phyloP scores from a whole-genome alignment of 805 yeast genomes.

The Clavispora asparagi region DNA sequence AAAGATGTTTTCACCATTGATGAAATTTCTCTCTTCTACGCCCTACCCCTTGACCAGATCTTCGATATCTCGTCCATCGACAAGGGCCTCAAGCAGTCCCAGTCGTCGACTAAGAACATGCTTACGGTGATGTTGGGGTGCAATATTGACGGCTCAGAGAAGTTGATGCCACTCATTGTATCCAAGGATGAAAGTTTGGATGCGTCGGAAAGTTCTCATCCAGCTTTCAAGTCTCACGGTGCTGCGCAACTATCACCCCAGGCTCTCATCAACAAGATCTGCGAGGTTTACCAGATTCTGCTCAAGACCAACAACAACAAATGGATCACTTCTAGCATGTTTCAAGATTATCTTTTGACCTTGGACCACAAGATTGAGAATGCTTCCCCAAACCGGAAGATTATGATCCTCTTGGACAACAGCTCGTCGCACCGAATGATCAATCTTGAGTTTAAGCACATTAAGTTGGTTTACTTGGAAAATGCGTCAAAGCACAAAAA shows the following conservation, averaged over 20 bases:
- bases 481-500: constrained; percentile 35
- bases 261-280: constrained; percentile 35
- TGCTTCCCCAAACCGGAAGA: constrained; percentile 40
- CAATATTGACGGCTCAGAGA: constrained; percentile 60
- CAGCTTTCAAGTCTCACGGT: constrained; percentile 15
- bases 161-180: constrained; percentile 54
- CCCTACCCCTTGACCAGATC: constrained; percentile 56
- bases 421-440: constrained; percentile 56
- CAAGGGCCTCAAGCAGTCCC: constrained; percentile 36
- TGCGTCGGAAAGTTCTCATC: constrained; percentile 22
- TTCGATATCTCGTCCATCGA: constrained; percentile 42
- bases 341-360: constrained; percentile 56
- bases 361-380: constrained; percentile 53
- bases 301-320: constrained; percentile 58
- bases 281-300: constrained; percentile 46
- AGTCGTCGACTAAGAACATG: constrained; percentile 35
- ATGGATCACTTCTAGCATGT: constrained; percentile 59
- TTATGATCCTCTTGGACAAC: constrained; percentile 54
- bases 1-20: constrained; percentile 55
- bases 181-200: constrained; percentile 51
- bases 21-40: constrained; percentile 56
- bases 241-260: constrained; percentile 9
- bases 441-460: constrained; percentile 33
- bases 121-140: constrained; percentile 57
- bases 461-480: constrained; percentile 32